Conservation (phyloP, 1,139 yeast genomes). For the Arxiozyma slooffiae region DNA sequence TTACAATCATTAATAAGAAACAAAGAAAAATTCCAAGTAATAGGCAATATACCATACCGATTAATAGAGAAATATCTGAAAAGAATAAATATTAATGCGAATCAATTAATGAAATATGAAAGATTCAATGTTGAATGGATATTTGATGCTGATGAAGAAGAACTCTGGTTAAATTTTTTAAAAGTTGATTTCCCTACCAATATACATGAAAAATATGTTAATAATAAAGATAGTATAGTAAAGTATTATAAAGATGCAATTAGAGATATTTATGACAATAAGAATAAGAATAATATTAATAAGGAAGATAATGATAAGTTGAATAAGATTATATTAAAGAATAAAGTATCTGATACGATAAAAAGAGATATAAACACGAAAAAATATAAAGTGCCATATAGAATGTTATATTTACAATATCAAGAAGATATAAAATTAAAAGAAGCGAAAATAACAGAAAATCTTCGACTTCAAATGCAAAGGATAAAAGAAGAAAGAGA, state of each 20-base stretch:
- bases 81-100: constrained; percentile 40
- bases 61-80: constrained; percentile 38
- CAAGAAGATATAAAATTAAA: constrained; percentile 38
- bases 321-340: constrained; percentile 9
- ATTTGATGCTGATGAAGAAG: constrained; percentile 45
- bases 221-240: constrained; percentile 15
- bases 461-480: constrained; percentile 39
- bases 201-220: constrained; percentile 18
- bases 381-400: constrained; percentile 32
- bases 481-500: constrained; percentile 37
- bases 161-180: constrained; percentile 40
- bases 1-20: constrained; percentile 22
- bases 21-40: constrained; percentile 28
- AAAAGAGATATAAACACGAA: constrained; percentile 13
- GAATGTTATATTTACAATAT: constrained; percentile 37
- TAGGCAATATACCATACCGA: constrained; percentile 43
- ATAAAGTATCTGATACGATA: constrained; percentile 5
- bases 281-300: constrained; percentile 8
- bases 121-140: constrained; percentile 35
- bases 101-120: constrained; percentile 42
- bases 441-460: constrained; percentile 42
- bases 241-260: constrained; percentile 13
- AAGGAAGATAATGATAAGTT: constrained; percentile 5
- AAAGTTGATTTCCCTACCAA: constrained; percentile 42
- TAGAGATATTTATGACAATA: constrained; percentile 6